Evolutionary conservation across 1,284 basidiomycete genomes (phyloP), one percentile per base, ranked within the genome.

Genomic region (Uromyces viciae-fabae): DNA sequence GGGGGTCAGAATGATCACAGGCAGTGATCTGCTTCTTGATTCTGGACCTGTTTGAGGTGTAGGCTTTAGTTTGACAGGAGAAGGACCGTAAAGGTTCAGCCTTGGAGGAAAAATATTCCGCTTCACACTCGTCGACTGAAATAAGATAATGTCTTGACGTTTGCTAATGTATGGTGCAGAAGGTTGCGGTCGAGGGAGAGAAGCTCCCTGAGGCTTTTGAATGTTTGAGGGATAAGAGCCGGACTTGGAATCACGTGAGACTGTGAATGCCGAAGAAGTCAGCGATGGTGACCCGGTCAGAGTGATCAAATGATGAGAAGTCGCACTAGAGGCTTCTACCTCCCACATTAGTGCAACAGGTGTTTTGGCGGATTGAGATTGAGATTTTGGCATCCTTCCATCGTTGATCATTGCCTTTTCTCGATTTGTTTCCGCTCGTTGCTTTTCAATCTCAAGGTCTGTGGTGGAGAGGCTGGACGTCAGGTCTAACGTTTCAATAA

Each of bases 1-100:
- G 19, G 62, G 75, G 25, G 75, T 78, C 28, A 78, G 28, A 31
- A 56, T 66, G 43, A 78, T 69, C 31, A 36, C 38, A 38, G 75
- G 75, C 33, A 68, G 40, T 38, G n/a, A n/a, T n/a, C 11, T 40
- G n/a, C 22, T 19, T 66, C 62, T 66, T 40, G 62, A 19, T 5
- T 40, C 9, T 36, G 7, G 5, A 9, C n/a, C 36, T 66, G n/a
- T 38, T 4, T 40, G 28, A 3, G 17, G 33, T 66, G 36, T 3
- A 17, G 28, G 28, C 8, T 66, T 66, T 11, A 38, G 19, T 40
- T 40, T 42, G 14, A n/a, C 36, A 38, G n/a, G 36, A 66, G 62
- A 19, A 8, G 62, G 33, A 19, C 14, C 19, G n/a, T n/a, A 36
- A 25, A 38, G 36, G 4, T 38, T 68, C n/a, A 38, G 28, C n/a